Base-by-base conservation (phyloP, 2,329 filamentous ascomycete species). In the Talaromyces sp. region DNA sequence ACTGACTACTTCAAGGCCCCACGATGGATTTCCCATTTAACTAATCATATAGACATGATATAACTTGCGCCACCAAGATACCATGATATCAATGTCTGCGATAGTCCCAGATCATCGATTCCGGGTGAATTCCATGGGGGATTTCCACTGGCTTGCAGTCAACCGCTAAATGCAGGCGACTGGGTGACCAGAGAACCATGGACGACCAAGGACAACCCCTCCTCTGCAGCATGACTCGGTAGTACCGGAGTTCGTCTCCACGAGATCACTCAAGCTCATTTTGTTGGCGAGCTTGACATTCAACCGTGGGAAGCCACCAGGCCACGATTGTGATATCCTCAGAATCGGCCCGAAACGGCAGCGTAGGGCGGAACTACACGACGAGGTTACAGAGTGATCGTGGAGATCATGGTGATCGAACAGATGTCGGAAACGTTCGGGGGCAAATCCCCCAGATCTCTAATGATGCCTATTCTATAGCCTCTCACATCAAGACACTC, bases 251-350 rank as follows among this genome's bases (percentile, higher is more conserved):
- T 16, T 36, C 13, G 13, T 35, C 19, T 46, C 43, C 43, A 46
- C 19, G 30, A 24, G 30, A 22, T 20, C 3, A 11, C 16, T 4
- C 6, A 11, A 35, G 16, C 20, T 19, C 16, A 4, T 16, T 10
- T 39, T 17, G 36, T 39, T 4, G 36, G 16, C 33, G 20, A 9
- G 32, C 14, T 35, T 46, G 43, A n/a, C 43, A 29, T 20, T 29
- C 24, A 11, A 46, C 24, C 20, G 36, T 46, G 43, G 30, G 36
- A 46, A 8, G 16, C 9, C 19, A 35, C 16, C 29, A 22, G 32
- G 17, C n/a, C 20, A 35, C 19, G 19, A 16, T 30, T 46, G 43
- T 46, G 43, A 46, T 46, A 46, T 46, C 43, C n/a, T 36, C 43
- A 17, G 5, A 22, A 36, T 27, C 24, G 19, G 29, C 43, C 27